Evolutionary conservation across 2,329 filamentous ascomycete species (phyloP).

Genomic region (Cladosporium colombiae): DNA sequence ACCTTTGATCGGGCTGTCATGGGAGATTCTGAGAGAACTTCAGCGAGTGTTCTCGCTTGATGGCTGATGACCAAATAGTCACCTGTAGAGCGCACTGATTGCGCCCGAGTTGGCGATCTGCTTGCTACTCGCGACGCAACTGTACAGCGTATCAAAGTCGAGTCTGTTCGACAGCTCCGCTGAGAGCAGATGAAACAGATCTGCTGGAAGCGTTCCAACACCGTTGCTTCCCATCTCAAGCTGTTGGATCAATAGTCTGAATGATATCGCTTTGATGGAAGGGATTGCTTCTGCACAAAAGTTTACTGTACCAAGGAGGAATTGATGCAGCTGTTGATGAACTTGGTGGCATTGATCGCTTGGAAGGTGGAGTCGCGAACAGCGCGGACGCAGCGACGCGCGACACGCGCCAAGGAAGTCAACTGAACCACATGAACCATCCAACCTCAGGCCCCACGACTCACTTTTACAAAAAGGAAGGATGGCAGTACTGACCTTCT

Average conservation of each 20-base stretch:
- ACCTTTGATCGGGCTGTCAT: slow-evolving; percentile 47
- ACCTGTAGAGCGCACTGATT: slow-evolving; percentile 65
- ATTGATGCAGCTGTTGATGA: slow-evolving; percentile 13
- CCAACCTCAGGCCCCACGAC: not conserved
- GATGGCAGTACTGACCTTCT: slow-evolving; percentile 62
- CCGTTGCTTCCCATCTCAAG: slow-evolving; percentile 12
- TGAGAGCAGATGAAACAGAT: slow-evolving; percentile 63
- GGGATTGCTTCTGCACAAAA: not conserved
- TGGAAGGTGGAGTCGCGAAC: slow-evolving; percentile 6
- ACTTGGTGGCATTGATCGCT: slow-evolving; percentile 18
- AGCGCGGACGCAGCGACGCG: slow-evolving; percentile 12
- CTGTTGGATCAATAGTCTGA: not conserved
- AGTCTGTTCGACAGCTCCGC: slow-evolving; percentile 57
- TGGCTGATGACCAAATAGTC: slow-evolving; percentile 9
- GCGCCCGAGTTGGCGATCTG: slow-evolving; percentile 58
- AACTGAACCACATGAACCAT: slow-evolving; percentile 2
- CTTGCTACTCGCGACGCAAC: slow-evolving; percentile 57
- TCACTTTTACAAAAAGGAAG: not conserved
- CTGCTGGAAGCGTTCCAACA: slow-evolving; percentile 50
- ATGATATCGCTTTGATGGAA: not conserved
- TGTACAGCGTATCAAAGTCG: slow-evolving; percentile 63
- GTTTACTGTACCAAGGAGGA: not conserved
- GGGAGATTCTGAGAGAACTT: slow-evolving; percentile 41
- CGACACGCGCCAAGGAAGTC: slow-evolving; percentile 13
- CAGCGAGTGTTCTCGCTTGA: not conserved